Evolutionary conservation across 1,284 basidiomycete species (phyloP), one percentile per base, ranked within the genome.

Genomic region (Taiwanofungus camphoratus): DNA sequence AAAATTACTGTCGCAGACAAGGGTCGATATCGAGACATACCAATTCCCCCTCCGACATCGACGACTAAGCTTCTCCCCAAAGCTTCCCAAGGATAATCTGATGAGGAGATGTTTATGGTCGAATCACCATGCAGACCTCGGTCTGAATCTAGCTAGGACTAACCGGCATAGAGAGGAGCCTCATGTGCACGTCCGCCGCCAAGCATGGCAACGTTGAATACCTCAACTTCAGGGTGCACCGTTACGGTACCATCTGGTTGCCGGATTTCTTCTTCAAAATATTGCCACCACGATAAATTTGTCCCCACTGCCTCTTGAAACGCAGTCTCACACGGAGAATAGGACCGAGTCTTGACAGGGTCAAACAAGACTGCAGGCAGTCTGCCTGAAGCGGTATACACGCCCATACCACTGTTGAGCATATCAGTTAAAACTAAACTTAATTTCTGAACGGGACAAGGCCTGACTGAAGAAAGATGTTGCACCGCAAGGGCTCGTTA

Each of bases 31-130:
- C 2, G 5, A 18, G 12, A 35, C 33, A 7, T 38, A 23, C 54
- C 53, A 24, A 53, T 42, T 2, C 54, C 53, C 1, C 51, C 54
- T 3, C 54, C 54, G 15, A 54, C 49, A 30, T 56, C 54, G 24
- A 56, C 46, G 22, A 54, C 33, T 4, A 36, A 39, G 35, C 35
- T 31, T 2, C 36, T 44, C 12, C 35, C n/a, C 5, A 54, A 44
- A 1, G 41, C 30, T 4, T 34, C 36, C 51, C 56, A 55, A 1
- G 39, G 48, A 29, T 42, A 55, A 21, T 54, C 53, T 53, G 19
- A 16, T 18, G 22, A 7, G 5, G 7, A 4, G 7, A 12, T 29
- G 5, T 26, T 18, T 22, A 35, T 5, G 21, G 8, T 19, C 13
- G n/a, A n/a, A n/a, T n/a, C n/a, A n/a, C n/a, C n/a, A n/a, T n/a